phyloP scores from a whole-genome alignment of 495 filamentous ascomycete genomes.

The Aspergillus sclerotioniger region DNA sequence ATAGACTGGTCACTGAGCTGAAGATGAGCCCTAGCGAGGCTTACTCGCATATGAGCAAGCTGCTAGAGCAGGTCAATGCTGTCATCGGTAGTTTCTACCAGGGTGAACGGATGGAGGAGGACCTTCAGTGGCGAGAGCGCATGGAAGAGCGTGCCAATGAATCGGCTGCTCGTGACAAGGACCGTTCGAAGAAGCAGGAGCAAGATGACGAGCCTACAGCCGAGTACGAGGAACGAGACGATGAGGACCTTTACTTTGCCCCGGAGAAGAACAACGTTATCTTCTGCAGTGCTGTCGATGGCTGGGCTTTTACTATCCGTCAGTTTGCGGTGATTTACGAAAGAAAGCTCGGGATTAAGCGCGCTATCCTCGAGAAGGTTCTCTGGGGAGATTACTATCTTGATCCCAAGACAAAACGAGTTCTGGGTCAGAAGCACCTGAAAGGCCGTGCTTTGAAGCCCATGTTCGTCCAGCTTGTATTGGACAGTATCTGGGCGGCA shows the following conservation, averaged over 20 bases:
- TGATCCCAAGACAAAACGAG: slow-evolving; percentile 94
- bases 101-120: slow-evolving; percentile 98
- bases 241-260: slow-evolving; percentile 97
- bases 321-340: slow-evolving; percentile 95
- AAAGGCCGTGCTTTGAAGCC: slow-evolving; percentile 89
- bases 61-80: slow-evolving; percentile 94
- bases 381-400: slow-evolving; percentile 97
- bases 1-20: slow-evolving; percentile 87
- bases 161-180: slow-evolving; percentile 9
- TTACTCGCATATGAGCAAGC: slow-evolving; percentile 81
- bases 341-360: slow-evolving; percentile 94
- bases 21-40: slow-evolving; percentile 90
- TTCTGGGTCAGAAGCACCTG: slow-evolving; percentile 86
- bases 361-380: slow-evolving; percentile 86
- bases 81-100: slow-evolving; percentile 98
- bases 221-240: slow-evolving; percentile 87
- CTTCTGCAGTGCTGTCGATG: slow-evolving; percentile 94
- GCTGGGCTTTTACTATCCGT: slow-evolving; percentile 94
- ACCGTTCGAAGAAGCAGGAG: slow-evolving; percentile 30
- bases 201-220: slow-evolving; percentile 53
- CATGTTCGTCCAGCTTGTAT: slow-evolving; percentile 95
- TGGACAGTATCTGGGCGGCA: slow-evolving; percentile 96
- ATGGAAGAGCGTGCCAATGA: slow-evolving; percentile 79
- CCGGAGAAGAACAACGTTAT: slow-evolving; percentile 99
- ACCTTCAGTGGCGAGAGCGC: slow-evolving; percentile 90